Conservation (phyloP, 2,329 filamentous ascomycete genomes). For the Aspergillus piperis region DNA sequence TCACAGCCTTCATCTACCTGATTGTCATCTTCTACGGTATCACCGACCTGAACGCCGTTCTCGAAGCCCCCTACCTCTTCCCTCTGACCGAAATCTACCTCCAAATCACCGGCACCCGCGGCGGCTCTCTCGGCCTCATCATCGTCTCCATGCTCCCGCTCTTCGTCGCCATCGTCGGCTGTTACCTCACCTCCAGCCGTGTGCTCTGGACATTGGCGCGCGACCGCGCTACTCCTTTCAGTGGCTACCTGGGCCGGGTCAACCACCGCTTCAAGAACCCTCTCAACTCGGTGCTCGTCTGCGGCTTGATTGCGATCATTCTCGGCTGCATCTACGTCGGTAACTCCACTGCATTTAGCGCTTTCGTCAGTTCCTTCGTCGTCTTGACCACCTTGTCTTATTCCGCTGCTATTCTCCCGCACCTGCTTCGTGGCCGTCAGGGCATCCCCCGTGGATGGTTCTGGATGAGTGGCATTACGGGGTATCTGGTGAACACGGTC, state of each 20-base stretch:
- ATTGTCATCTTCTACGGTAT: slow-evolving; percentile 51
- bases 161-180: slow-evolving; percentile 50
- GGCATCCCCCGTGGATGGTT: slow-evolving; percentile 54
- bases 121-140: slow-evolving; percentile 55
- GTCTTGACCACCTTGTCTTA: slow-evolving; percentile 55
- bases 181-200: slow-evolving; percentile 58
- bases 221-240: slow-evolving; percentile 60
- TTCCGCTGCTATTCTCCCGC: slow-evolving; percentile 48
- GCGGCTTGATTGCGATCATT: slow-evolving; percentile 50
- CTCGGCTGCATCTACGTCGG: slow-evolving; percentile 56
- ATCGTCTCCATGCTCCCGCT: slow-evolving; percentile 55
- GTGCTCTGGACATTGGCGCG: slow-evolving; percentile 58
- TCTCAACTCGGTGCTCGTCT: slow-evolving; percentile 55
- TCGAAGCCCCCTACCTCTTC: slow-evolving; percentile 34
- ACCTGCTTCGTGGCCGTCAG: slow-evolving; percentile 50
- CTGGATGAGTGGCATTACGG: slow-evolving; percentile 48
- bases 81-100: slow-evolving; percentile 45
- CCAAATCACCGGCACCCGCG: slow-evolving; percentile 45
- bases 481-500: slow-evolving; percentile 48
- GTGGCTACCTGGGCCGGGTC: slow-evolving; percentile 50
- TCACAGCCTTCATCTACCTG: slow-evolving; percentile 45
- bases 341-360: slow-evolving; percentile 53
- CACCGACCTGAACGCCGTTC: slow-evolving; percentile 27
- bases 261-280: slow-evolving; percentile 56
- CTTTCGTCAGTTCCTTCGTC: slow-evolving; percentile 56